Evolutionary conservation across 495 filamentous ascomycete species (phyloP).

Genomic region (Oleoguttula mirabilis): DNA sequence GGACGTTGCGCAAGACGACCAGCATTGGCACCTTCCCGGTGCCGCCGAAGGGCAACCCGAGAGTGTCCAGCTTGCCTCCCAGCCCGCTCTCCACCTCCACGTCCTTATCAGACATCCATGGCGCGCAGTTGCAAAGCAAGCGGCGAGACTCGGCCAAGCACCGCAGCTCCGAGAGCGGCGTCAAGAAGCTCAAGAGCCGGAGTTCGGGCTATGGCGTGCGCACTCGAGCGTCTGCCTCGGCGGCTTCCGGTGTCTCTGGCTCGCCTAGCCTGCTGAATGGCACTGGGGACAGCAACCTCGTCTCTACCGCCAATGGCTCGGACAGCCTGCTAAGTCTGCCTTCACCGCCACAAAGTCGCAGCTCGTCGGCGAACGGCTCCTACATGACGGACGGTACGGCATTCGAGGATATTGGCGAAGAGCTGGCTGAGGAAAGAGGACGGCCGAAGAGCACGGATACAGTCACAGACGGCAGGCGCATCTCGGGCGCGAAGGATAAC

Average conservation of each 20-base stretch:
- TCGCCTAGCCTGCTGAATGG: constrained; percentile 64
- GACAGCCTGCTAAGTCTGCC: constrained; percentile 59
- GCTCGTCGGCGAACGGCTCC: constrained; percentile 78
- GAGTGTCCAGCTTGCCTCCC: constrained; percentile 43
- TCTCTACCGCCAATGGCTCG: constrained; percentile 47
- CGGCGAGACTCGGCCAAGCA: constrained; percentile 17
- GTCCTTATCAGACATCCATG: constrained; percentile 12
- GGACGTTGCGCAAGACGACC: constrained; percentile 66
- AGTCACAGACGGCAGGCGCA: constrained; percentile 16
- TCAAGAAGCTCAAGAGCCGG: constrained; percentile 27
- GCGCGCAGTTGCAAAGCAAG: constrained; percentile 4
- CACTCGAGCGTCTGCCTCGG: constrained; percentile 24
- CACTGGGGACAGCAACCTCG: constrained; percentile 60
- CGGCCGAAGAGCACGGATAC: constrained; percentile 34
- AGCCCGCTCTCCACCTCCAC: constrained; percentile 43
- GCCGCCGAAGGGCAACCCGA: constrained; percentile 54
- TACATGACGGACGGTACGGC: constrained; percentile 84
- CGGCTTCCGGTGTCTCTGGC: constrained; percentile 1
- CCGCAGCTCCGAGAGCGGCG: constrained; percentile 11
- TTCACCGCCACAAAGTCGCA: constrained; percentile 76
- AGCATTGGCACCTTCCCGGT: constrained; percentile 91
- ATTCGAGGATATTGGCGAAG: constrained; percentile 60
- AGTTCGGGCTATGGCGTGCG: constrained; percentile 24
- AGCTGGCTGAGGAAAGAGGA: constrained; percentile 26
- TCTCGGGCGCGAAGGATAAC: constrained; percentile 36